A percentile compares a stretch with the other conserved stretches of the same genome.
These are phyloP conservation scores for Byssothecium circinans DNA, from an alignment of 2,329 filamentous ascomycete genomes.

Conservation along the genomic window DNA sequence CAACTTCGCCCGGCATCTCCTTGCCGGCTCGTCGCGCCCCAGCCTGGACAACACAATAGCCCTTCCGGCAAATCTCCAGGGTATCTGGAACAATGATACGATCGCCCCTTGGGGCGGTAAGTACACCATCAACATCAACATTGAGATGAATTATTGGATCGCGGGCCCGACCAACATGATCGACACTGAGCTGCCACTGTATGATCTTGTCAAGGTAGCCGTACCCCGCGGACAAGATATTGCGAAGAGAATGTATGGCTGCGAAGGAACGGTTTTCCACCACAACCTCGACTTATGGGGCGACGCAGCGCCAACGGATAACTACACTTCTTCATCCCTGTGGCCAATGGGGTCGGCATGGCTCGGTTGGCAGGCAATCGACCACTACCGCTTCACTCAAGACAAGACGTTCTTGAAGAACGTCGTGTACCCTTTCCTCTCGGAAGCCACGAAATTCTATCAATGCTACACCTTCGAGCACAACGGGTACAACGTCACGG, in stretches of 20 bases:
- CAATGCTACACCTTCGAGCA: no score
- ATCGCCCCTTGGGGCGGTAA: slow-evolving; percentile 56
- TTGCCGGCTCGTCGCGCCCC: no score
- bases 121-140: slow-evolving; percentile 62
- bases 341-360: slow-evolving; percentile 55
- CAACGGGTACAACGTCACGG: background rate
- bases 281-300: slow-evolving; percentile 63
- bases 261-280: slow-evolving; percentile 59
- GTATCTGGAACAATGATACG: slow-evolving; percentile 56
- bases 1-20: no score
- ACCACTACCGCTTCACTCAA: slow-evolving; percentile 58
- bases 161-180: slow-evolving; percentile 57
- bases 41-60: no score
- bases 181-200: slow-evolving; percentile 50
- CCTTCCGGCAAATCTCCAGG: slow-evolving; percentile 60
- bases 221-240: slow-evolving; percentile 59
- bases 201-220: slow-evolving; percentile 56
- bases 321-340: slow-evolving; percentile 53
- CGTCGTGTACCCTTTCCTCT: background rate
- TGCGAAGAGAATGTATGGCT: slow-evolving; percentile 57
- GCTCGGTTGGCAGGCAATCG: slow-evolving; percentile 55
- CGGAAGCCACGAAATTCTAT: no score
- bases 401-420: slow-evolving; percentile 52
- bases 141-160: slow-evolving; percentile 65
- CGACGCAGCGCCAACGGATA: slow-evolving; percentile 52